phyloP scores from a whole-genome alignment of 768 basidiomycete genomes.

The Boletus sp. region DNA sequence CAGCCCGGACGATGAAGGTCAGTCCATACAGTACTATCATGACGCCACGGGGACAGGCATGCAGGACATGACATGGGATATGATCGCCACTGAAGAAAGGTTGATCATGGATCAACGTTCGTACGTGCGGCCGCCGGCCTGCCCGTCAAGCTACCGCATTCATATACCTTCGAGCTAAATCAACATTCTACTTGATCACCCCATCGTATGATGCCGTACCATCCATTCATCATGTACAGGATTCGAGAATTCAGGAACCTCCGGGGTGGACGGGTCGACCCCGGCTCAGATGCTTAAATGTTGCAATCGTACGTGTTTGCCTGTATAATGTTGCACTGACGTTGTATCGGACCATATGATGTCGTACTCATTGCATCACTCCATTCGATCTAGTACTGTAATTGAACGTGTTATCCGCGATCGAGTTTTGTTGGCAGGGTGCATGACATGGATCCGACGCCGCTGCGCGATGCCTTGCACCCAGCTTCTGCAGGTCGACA shows the following conservation, averaged over 20 bases:
- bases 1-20: no score
- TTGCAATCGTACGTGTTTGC: neutral
- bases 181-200: neutral
- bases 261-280: neutral
- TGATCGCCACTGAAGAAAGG: no score
- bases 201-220: neutral
- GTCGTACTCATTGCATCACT: neutral
- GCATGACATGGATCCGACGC: no score
- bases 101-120: no score
- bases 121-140: no score
- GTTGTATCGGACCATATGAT: neutral
- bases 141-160: no score
- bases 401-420: neutral
- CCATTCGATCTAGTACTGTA: neutral
- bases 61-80: no score
- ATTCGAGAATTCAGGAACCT: neutral
- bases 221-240: neutral
- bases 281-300: neutral
- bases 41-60: no score
- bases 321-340: neutral
- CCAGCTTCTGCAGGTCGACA: neutral
- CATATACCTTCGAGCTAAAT: no score
- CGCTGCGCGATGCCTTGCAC: no score
- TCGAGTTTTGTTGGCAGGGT: no score
- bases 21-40: no score